These are phyloP conservation scores for Candida oleophila DNA, from an alignment of 805 yeast species.

Conservation along the genomic window DNA sequence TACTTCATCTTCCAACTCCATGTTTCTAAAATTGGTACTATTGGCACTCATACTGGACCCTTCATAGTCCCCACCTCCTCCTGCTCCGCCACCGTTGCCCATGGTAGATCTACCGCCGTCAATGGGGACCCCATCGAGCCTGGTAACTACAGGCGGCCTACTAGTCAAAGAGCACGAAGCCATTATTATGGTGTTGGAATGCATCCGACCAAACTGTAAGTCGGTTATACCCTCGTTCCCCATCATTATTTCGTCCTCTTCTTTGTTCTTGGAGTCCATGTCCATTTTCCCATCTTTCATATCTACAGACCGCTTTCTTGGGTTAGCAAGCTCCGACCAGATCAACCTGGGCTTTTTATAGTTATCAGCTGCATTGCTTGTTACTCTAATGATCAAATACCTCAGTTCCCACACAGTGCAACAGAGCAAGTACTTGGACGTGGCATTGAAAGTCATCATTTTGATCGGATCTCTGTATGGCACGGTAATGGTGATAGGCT, in stretches of 20 bases:
- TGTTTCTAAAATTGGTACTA: neutral
- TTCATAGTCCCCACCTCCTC: slow-evolving; percentile 3
- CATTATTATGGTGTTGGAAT: slow-evolving; percentile 35
- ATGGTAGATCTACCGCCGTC: slow-evolving; percentile 20
- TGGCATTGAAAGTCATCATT: slow-evolving; percentile 67
- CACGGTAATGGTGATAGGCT: slow-evolving; percentile 69
- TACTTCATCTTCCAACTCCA: neutral
- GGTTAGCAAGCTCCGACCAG: slow-evolving; percentile 30
- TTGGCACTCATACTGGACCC: slow-evolving; percentile 2
- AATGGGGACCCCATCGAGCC: slow-evolving; percentile 48
- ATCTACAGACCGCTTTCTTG: slow-evolving; percentile 47
- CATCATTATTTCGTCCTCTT: slow-evolving; percentile 35
- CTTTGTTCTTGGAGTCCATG: slow-evolving; percentile 6
- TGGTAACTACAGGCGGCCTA: slow-evolving; percentile 31
- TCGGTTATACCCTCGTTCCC: slow-evolving; percentile 91
- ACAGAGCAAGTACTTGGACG: slow-evolving; percentile 69
- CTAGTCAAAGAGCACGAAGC: slow-evolving; percentile 37
- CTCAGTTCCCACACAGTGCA: slow-evolving; percentile 78
- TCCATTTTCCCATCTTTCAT: slow-evolving; percentile 15
- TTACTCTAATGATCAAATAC: slow-evolving; percentile 71
- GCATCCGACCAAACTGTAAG: slow-evolving; percentile 50
- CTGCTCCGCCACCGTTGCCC: slow-evolving; percentile 1
- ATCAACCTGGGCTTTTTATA: slow-evolving; percentile 39
- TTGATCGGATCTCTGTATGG: slow-evolving; percentile 88
- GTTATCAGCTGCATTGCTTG: slow-evolving; percentile 47